phyloP scores from a whole-genome alignment of 2,329 filamentous ascomycete genomes.

The Cyphellophora attinorum region DNA sequence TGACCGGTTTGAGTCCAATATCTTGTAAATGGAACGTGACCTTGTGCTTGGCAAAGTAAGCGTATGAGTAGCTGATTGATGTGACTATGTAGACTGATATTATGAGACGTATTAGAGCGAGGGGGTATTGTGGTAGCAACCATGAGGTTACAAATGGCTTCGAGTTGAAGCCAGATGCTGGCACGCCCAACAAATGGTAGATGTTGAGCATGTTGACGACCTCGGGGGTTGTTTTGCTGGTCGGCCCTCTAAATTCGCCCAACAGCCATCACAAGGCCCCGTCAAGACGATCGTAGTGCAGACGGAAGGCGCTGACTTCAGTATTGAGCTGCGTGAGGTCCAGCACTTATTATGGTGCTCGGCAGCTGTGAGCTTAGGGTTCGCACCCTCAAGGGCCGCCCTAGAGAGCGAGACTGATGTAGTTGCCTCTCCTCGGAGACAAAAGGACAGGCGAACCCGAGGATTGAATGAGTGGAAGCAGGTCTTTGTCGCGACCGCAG shows the following conservation, averaged over 20 bases:
- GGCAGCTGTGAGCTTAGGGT: no score
- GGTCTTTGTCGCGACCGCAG: neutral
- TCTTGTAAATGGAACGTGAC: conserved; percentile 2
- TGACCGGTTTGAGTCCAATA: neutral
- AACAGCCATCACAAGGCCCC: neutral
- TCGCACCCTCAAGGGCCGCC: no score
- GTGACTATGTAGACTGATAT: conserved; percentile 11
- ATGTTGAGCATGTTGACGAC: neutral
- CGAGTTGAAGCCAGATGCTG: neutral
- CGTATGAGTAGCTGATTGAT: conserved; percentile 39
- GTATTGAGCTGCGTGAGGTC: no score
- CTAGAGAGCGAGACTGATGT: neutral
- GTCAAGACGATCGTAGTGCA: neutral
- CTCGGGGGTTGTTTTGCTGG: no score
- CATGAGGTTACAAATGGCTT: conserved; percentile 38
- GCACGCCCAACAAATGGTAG: neutral
- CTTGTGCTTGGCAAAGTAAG: conserved; percentile 37
- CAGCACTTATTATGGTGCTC: no score
- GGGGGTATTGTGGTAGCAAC: neutral
- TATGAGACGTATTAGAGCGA: conserved; percentile 44
- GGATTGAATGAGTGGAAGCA: no score
- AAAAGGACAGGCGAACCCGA: no score
- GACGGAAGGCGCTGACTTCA: neutral
- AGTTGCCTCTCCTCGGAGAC: no score
- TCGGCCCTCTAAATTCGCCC: no score